Evolutionary conservation across 441 rosid genomes (phyloP), one percentile per base, ranked within the genome.

Genomic region (Jatropha multifida): DNA sequence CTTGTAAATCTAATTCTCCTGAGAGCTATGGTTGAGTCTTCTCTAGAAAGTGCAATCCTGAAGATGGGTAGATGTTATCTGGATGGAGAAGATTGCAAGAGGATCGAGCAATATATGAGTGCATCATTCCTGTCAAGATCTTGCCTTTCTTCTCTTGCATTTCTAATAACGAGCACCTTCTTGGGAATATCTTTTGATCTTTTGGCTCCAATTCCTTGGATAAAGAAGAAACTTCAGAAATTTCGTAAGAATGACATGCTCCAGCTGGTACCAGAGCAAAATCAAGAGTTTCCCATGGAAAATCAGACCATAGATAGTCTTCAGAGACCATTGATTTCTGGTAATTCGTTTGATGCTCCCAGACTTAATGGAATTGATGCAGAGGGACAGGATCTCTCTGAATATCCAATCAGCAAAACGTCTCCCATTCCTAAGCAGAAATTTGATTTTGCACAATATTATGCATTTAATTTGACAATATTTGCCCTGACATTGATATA

Each of bases 51-150:
- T 38, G 90, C 98, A 26, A 81, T 95, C 83, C 82, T 94, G 74
- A 82, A 82, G 68, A 94, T 94, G 99, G 92, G 99, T 20, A 85
- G 97, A 60, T 94, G 97, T 85, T 94, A 94, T 76, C 79, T 94
- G 84, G 98, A 94, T 49, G 99, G 99, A 55, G 98, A 93, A 86
- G 97, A 95, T 81, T 95, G 99, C 89, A 95, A 89, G 86, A 88
- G 88, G 84, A 95, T 95, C 46, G 97, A 95, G 86, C 92, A 95
- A 81, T 95, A 95, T 83, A 86, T 93, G 93, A 95, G 94, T 59
- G 92, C 97, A 17, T 95, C 99, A 48, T 91, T 95, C 83, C 79
- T 95, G 65, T 90, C 97, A 41, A 92, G 91, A 72, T 90, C 98
- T 4, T 93, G 99, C 82, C 94, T 95, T 75, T 95, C 99, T 67